Evolutionary conservation across 495 filamentous ascomycete species (phyloP).

Genomic region (Aspergillus wentii): DNA sequence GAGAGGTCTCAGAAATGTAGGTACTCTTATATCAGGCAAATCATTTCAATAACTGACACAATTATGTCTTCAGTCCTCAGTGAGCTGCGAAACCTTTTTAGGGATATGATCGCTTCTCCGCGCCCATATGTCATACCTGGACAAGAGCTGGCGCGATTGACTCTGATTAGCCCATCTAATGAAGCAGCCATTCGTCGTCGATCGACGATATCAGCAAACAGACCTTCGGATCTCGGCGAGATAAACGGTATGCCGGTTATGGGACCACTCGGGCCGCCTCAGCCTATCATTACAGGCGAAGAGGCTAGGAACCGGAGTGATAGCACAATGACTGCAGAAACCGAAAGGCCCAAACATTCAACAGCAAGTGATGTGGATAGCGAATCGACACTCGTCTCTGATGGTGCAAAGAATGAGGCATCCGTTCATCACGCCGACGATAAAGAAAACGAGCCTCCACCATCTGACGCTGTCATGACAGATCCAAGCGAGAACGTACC

Average conservation of each 20-base stretch:
- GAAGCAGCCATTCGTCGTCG: conserved; percentile 53
- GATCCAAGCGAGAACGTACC: conserved; percentile 10
- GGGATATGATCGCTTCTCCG: conserved; percentile 57
- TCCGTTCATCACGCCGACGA: conserved; percentile 22
- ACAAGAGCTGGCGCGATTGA: conserved; percentile 76
- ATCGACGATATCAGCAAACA: conserved; percentile 44
- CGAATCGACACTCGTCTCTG: conserved; percentile 49
- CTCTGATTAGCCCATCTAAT: conserved; percentile 59
- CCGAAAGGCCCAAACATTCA: conserved; percentile 12
- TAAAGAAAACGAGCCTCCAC: conserved; percentile 40
- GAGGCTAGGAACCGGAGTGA: conserved; percentile 19
- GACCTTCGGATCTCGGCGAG: conserved; percentile 41
- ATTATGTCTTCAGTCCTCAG: conserved; percentile 60
- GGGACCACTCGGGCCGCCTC: conserved; percentile 47
- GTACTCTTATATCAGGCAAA: no score
- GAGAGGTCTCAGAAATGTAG: conserved; percentile 67
- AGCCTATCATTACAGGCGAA: conserved; percentile 14
- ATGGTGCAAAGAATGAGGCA: conserved; percentile 18
- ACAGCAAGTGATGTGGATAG: conserved; percentile 33
- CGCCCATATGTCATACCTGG: conserved; percentile 57
- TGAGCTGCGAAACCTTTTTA: conserved; percentile 70
- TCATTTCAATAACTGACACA: no score
- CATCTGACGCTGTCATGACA: conserved; percentile 10
- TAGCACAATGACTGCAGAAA: conserved; percentile 13
- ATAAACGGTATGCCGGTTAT: conserved; percentile 47